phyloP scores from a whole-genome alignment of 2,329 filamentous ascomycete genomes.

The Colletotrichum falcatum region DNA sequence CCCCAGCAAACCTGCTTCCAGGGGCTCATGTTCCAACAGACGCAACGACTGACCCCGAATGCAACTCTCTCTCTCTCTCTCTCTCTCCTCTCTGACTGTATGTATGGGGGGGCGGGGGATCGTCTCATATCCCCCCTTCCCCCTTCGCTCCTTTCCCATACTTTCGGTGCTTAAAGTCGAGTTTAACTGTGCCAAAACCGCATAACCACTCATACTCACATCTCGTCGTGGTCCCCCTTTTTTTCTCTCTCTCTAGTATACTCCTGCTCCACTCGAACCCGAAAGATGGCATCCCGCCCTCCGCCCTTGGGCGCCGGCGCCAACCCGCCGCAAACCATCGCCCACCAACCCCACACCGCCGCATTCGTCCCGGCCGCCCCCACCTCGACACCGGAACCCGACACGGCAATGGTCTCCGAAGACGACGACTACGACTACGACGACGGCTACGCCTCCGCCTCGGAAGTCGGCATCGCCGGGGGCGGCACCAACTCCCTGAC shows the following conservation, averaged over 20 bases:
- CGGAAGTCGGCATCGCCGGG: slow-evolving; percentile 43
- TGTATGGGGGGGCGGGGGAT: not conserved
- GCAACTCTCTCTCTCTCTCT: not conserved
- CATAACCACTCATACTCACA: not conserved
- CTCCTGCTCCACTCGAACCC: not conserved
- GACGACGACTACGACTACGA: slow-evolving; percentile 24
- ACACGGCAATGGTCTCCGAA: not conserved
- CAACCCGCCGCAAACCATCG: not conserved
- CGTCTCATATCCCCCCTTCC: not conserved
- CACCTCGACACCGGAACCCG: not conserved
- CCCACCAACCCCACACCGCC: not conserved
- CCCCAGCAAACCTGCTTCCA: no score
- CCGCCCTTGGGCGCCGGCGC: not conserved
- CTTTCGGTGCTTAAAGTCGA: no score
- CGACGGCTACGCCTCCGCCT: slow-evolving; percentile 39
- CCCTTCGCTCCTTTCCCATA: not conserved
- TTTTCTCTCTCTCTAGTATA: no score
- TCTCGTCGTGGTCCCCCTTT: no score
- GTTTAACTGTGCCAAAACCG: not conserved
- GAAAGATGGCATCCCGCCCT: not conserved
- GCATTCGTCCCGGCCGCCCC: not conserved
- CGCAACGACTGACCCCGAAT: not conserved
- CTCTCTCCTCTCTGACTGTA: not conserved
- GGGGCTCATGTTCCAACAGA: slow-evolving; percentile 2
- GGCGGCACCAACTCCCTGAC: slow-evolving; percentile 46